Evolutionary conservation across 2,329 filamentous ascomycete genomes (phyloP).

Genomic region (Aspergillus ibericus): DNA sequence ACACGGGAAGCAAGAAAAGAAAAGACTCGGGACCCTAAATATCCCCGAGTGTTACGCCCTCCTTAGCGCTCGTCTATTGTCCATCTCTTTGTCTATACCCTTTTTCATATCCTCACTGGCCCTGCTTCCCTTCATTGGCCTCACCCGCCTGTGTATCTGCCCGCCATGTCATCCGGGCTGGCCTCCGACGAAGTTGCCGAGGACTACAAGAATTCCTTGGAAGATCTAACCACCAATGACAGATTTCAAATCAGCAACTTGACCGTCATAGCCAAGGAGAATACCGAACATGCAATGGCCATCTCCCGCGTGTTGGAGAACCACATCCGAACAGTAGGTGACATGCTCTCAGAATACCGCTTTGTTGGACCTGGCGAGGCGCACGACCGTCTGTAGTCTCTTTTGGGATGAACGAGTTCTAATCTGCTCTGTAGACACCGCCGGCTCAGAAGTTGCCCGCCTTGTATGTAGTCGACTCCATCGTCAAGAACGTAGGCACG

Average conservation of each 20-base stretch:
- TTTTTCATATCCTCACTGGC: constrained; percentile 9
- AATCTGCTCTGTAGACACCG: constrained; percentile 64
- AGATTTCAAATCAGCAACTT: constrained; percentile 95
- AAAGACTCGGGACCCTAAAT: constrained; percentile 14
- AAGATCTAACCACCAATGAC: constrained; percentile 87
- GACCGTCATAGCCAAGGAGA: constrained; percentile 96
- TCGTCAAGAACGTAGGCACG: constrained; percentile 97
- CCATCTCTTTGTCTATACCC: neutral
- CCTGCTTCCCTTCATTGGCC: constrained; percentile 10
- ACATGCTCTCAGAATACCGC: constrained; percentile 15
- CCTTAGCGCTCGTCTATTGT: neutral
- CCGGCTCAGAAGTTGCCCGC: constrained; percentile 89
- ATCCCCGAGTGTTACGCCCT: constrained; percentile 8
- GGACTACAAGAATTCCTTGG: constrained; percentile 90
- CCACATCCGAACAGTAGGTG: constrained; percentile 90
- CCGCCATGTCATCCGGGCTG: constrained; percentile 63
- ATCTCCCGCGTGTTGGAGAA: constrained; percentile 89
- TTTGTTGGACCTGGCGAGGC: constrained; percentile 13
- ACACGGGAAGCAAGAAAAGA: constrained; percentile 16
- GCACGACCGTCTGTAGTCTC: constrained; percentile 23
- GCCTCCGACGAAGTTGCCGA: constrained; percentile 83
- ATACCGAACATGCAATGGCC: constrained; percentile 89
- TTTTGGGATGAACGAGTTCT: constrained; percentile 30
- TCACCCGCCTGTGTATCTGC: constrained; percentile 23
- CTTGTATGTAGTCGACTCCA: constrained; percentile 96